A percentile compares a stretch with the other conserved stretches of the same genome.
Evolutionary conservation across 2,329 filamentous ascomycete genomes (phyloP).

Genomic region (Fusarium sp.): DNA sequence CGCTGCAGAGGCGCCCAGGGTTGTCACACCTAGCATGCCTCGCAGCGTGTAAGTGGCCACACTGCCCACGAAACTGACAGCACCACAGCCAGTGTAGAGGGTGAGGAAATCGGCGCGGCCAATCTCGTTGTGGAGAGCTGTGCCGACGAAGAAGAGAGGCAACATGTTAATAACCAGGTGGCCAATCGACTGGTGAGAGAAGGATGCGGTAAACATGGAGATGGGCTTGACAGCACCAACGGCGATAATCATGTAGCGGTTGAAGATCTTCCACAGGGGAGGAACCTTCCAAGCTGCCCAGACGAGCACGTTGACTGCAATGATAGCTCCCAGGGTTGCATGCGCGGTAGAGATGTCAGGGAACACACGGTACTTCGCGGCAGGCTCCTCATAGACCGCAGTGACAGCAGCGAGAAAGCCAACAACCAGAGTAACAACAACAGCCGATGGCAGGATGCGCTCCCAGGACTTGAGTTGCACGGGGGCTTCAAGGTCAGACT

Average conservation of each 20-base stretch:
- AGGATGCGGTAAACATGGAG: constrained; percentile 74
- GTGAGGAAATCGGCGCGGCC: constrained; percentile 78
- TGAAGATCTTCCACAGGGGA: constrained; percentile 75
- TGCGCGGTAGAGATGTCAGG: constrained; percentile 73
- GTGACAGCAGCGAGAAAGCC: constrained; percentile 61
- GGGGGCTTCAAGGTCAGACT: constrained; percentile 65
- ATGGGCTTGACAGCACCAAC: constrained; percentile 75
- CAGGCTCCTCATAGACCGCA: constrained; percentile 69
- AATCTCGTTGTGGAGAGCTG: constrained; percentile 77
- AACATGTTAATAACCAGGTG: constrained; percentile 78
- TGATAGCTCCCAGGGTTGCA: constrained; percentile 74
- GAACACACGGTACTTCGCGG: constrained; percentile 66
- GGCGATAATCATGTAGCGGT: constrained; percentile 76
- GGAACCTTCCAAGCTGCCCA: constrained; percentile 75
- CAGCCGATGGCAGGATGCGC: constrained; percentile 69
- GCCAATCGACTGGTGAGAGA: constrained; percentile 75
- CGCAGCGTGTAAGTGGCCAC: constrained; percentile 65
- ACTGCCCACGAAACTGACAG: constrained; percentile 71
- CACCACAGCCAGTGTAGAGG: constrained; percentile 74
- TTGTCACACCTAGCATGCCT: constrained; percentile 63
- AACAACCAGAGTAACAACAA: constrained; percentile 63
- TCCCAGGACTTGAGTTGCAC: constrained; percentile 66
- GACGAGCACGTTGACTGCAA: constrained; percentile 71
- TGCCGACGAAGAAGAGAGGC: constrained; percentile 76
- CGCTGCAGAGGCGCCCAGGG: constrained; percentile 77